Conservation (phyloP, 1,284 basidiomycete species). For the Boletus hoseneyae region DNA sequence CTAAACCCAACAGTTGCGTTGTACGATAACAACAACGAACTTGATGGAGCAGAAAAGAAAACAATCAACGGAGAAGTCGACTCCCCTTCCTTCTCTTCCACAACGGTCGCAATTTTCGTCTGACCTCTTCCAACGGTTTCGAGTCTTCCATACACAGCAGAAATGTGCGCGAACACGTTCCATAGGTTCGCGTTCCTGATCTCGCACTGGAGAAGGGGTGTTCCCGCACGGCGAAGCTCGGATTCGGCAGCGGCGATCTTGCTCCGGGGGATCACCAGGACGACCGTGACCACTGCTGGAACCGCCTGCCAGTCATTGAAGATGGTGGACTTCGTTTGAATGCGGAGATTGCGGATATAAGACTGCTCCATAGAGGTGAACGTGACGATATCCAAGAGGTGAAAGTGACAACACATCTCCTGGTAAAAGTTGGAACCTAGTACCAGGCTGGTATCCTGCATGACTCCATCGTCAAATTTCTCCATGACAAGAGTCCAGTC, state of each 20-base stretch:
- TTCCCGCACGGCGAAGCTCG: conserved; percentile 25
- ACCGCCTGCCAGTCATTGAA: conserved; percentile 24
- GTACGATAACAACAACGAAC: conserved; percentile 28
- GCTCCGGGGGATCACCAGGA: conserved; percentile 25
- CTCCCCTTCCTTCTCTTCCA: conserved; percentile 36
- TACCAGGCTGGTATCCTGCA: conserved; percentile 31
- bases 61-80: conserved; percentile 38
- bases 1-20: conserved; percentile 28
- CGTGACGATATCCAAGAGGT: conserved; percentile 31
- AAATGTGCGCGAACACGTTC: conserved; percentile 38
- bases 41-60: conserved; percentile 38
- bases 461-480: conserved; percentile 29
- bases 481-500: conserved; percentile 37
- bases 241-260: conserved; percentile 16
- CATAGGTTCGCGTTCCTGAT: conserved; percentile 21
- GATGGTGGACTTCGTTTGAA: conserved; percentile 5
- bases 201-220: conserved; percentile 40
- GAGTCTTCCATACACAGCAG: conserved; percentile 36
- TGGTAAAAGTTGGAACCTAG: conserved; percentile 38
- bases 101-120: conserved; percentile 24
- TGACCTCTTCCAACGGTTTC: conserved; percentile 19
- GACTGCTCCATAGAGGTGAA: conserved; percentile 20
- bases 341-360: conserved; percentile 12
- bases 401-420: conserved; percentile 41
- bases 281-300: conserved; percentile 23